phyloP scores from a whole-genome alignment of 2,329 filamentous ascomycete genomes.

The Claviceps sorghi region DNA sequence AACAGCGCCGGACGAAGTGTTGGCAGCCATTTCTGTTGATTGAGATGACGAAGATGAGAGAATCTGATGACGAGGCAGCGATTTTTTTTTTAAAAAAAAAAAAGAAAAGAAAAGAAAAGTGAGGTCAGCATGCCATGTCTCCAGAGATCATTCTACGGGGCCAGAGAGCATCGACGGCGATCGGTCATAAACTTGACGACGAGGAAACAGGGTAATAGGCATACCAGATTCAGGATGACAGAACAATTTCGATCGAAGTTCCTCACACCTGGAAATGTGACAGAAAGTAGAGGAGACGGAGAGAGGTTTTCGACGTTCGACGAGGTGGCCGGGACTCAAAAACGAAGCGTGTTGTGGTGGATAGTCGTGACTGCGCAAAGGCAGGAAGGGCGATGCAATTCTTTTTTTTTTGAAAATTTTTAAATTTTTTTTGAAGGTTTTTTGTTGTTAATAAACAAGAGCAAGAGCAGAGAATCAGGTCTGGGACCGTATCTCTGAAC shows the following conservation, averaged over 20 bases:
- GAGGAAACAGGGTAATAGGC: background rate
- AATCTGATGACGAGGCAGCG: background rate
- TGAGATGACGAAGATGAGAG: conserved; percentile 6
- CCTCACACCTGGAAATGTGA: background rate
- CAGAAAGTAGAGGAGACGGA: conserved; percentile 2
- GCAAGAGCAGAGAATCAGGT: conserved; percentile 46
- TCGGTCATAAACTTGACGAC: background rate
- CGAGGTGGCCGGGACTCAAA: conserved; percentile 7
- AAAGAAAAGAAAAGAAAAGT: background rate
- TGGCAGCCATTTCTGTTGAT: conserved; percentile 42
- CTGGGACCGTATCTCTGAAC: conserved; percentile 44
- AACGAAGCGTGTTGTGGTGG: conserved; percentile 6
- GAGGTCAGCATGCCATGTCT: conserved; percentile 1
- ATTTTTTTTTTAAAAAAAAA: too few species aligned
- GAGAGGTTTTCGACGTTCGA: conserved; percentile 4
- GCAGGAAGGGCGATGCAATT: conserved; percentile 32
- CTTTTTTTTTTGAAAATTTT: conserved; percentile 45
- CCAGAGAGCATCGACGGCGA: conserved; percentile 1
- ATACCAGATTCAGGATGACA: conserved; percentile 1
- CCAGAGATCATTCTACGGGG: background rate
- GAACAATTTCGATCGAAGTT: background rate
- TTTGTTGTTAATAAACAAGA: conserved; percentile 34
- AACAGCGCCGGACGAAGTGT: conserved; percentile 46
- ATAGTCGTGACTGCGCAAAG: conserved; percentile 15
- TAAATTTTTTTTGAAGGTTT: conserved; percentile 46